phyloP scores from a whole-genome alignment of 805 yeast genomes.

The Monosporozyma siamensis region DNA sequence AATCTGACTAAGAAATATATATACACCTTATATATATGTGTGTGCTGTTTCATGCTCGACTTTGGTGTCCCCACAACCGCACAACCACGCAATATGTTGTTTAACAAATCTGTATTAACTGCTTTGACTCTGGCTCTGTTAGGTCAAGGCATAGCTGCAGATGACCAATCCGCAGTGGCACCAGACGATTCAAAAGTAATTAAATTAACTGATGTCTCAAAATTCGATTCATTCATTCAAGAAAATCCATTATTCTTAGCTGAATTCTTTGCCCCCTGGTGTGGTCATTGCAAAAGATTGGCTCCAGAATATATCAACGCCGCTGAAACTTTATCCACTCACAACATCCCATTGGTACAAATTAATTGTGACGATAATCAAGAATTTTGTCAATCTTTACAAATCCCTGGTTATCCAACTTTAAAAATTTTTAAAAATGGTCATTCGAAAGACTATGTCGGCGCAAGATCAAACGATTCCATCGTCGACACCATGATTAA shows the following conservation, averaged over 20 bases:
- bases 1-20: too few species aligned
- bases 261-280: conserved; percentile 94
- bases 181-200: conserved; percentile 82
- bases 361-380: conserved; percentile 76
- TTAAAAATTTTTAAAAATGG: conserved; percentile 61
- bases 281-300: conserved; percentile 87
- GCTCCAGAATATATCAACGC: conserved; percentile 77
- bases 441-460: conserved; percentile 56
- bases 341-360: conserved; percentile 68
- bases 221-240: conserved; percentile 55
- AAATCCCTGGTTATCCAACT: conserved; percentile 77
- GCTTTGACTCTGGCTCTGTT: too few species aligned
- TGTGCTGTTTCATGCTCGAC: too few species aligned
- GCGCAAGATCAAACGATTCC: conserved; percentile 74
- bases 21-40: too few species aligned
- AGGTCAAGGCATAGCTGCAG: too few species aligned
- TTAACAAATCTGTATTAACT: conserved; percentile 13
- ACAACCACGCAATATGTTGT: conserved; percentile 4
- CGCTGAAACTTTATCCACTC: conserved; percentile 59
- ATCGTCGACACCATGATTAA: conserved; percentile 73
- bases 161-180: conserved; percentile 48
- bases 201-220: conserved; percentile 50
- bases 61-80: too few species aligned
- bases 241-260: conserved; percentile 73
- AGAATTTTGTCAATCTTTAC: conserved; percentile 58